Evolutionary conservation across 352 stramenopile species (phyloP), one percentile per base, ranked within the genome.

Genomic region (Phytophthora crassamura): DNA sequence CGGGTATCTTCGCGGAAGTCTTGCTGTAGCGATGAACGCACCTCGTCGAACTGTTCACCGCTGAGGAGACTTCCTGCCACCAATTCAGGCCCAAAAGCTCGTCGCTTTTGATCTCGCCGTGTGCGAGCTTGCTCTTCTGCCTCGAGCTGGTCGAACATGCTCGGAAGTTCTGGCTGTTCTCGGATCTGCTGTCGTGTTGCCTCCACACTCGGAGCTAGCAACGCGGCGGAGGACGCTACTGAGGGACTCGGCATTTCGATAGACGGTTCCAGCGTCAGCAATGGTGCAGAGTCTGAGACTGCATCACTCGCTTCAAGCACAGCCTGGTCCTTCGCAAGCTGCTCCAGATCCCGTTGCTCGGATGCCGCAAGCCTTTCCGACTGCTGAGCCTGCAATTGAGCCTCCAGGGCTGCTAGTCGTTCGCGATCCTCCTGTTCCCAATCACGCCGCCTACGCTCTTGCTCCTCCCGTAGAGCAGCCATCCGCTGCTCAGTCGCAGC

Each of bases 91-190:
- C 61, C 56, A 8, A 70, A 57, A 11, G 61, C 52, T 30, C 70
- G 57, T 51, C 59, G 60, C 28, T 69, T 71, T 32, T 67, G 16
- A 9, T 68, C 66, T 42, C 82, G 77, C 4, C 64, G 70, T 51
- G 80, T 83, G 4, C 64, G 74, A 12, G 65, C 54, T 49, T 80
- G 75, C 32, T 92, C 84, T 60, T 90, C 84, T 7, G 78, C 83
- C 55, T 94, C 85, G 22, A 96, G 81, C 36, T 92, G 69, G 36
- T 89, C 84, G 40, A 95, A 93, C 43, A 97, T 45, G 39, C 83
- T 93, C 11, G 84, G 79, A 1, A 94, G 77, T 8, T 90, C 77
- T 4, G 78, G 69, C 22, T 77, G 54, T 10, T 53, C 36, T 32
- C 53, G 75, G 47, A 86, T 71, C 22, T 72, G 67, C n/a, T 79